These are phyloP conservation scores for Simplicillium sp. DNA, from an alignment of 2,329 filamentous ascomycete species.

Conservation along the genomic window DNA sequence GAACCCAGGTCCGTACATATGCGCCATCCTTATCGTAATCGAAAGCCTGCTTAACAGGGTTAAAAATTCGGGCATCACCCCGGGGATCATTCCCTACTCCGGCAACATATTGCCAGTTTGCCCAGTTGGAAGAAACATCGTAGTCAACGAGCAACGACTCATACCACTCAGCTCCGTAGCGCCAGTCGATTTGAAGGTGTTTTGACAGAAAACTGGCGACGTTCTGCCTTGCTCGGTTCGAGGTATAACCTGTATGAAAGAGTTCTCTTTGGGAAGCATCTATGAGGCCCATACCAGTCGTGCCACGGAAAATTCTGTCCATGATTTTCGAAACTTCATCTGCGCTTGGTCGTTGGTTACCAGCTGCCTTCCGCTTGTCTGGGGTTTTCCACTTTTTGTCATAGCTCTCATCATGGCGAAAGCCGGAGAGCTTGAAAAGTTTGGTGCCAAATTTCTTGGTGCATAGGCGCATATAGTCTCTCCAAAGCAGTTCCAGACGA, in stretches of 20 bases:
- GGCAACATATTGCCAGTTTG: constrained; percentile 74
- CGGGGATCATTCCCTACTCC: constrained; percentile 74
- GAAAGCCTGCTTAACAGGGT: constrained; percentile 70
- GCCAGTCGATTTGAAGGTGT: constrained; percentile 69
- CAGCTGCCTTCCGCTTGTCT: constrained; percentile 15
- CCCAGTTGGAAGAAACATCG: constrained; percentile 69
- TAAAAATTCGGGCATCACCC: constrained; percentile 64
- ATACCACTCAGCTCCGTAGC: constrained; percentile 75
- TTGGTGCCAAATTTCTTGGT: constrained; percentile 57
- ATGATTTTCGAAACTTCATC: constrained; percentile 39
- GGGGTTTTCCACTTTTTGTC: constrained; percentile 40
- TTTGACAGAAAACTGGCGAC: constrained; percentile 67
- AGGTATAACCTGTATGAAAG: constrained; percentile 67
- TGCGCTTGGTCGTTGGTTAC: constrained; percentile 28
- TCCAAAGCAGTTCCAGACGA: constrained; percentile 66
- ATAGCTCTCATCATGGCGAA: constrained; percentile 36
- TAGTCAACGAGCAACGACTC: constrained; percentile 68
- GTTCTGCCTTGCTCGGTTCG: constrained; percentile 67
- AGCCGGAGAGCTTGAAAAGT: constrained; percentile 58
- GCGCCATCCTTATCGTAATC: constrained; percentile 64
- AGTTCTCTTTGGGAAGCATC: constrained; percentile 71
- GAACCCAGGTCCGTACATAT: constrained; percentile 66
- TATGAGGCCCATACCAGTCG: constrained; percentile 67
- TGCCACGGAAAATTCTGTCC: constrained; percentile 53
- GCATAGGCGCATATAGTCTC: constrained; percentile 74